phyloP scores from a whole-genome alignment of 2,329 filamentous ascomycete genomes.

The Dryadomyces quercivorus region DNA sequence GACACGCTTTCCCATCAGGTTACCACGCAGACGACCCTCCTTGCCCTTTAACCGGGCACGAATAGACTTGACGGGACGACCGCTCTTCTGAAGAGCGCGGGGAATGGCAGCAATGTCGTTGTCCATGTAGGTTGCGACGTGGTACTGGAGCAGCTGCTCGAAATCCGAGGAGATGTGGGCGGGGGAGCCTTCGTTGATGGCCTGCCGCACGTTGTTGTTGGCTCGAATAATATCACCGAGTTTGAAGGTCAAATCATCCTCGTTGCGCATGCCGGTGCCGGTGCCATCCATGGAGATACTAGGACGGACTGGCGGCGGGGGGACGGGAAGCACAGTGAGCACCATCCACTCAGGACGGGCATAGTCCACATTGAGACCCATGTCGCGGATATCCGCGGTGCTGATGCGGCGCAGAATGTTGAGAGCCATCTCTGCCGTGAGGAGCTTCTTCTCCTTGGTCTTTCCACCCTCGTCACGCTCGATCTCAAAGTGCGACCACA shows the following conservation, averaged over 20 bases:
- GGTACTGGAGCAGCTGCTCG: constrained; percentile 85
- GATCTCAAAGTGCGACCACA: constrained; percentile 64
- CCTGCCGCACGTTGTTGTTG: constrained; percentile 87
- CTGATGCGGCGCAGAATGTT: constrained; percentile 79
- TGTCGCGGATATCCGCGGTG: constrained; percentile 67
- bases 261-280: constrained; percentile 80
- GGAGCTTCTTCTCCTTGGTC: constrained; percentile 64
- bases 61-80: constrained; percentile 91
- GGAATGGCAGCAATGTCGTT: constrained; percentile 96
- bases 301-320: constrained; percentile 86
- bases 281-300: constrained; percentile 97
- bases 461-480: constrained; percentile 65
- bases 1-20: constrained; percentile 99
- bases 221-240: constrained; percentile 95
- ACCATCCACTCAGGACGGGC: constrained; percentile 98
- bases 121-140: constrained; percentile 99
- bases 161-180: constrained; percentile 87
- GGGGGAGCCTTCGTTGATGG: constrained; percentile 81
- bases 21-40: constrained; percentile 92
- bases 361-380: constrained; percentile 90
- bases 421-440: constrained; percentile 75
- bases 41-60: constrained; percentile 97
- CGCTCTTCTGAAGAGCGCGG: constrained; percentile 91
- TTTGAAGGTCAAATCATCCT: constrained; percentile 99
- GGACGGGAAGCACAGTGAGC: constrained; percentile 85